Evolutionary conservation across 169 alveolate species (phyloP), one percentile per base, ranked within the genome.

Genomic region (Cryptosporidium parvum): DNA sequence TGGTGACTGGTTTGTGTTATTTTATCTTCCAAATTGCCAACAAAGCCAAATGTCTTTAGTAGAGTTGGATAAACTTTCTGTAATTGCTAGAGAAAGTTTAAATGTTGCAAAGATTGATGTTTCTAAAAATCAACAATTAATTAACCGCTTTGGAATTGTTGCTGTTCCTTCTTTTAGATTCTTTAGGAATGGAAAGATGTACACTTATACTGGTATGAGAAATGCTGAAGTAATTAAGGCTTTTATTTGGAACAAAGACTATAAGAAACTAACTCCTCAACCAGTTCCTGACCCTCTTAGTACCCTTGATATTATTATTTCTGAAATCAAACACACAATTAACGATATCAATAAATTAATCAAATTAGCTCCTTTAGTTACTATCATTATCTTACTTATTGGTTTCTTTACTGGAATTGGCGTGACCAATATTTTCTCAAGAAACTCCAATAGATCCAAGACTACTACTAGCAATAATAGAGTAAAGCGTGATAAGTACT

Each of bases 1-100:
- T 21, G 93, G 93, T 7, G 92, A 85, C 72, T 91, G 93, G 93
- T 85, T 91, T 53, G 86, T 91, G 26, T 18, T 73, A 7, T 73
- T 73, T 58, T 73, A 85, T 39, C 44, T 73, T n/a, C 86, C 86
- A 16, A 73, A 53, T 37, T 73, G 86, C 42, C 48, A 73, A 37
- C 86, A 73, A 59, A 73, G 86, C 16, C 86, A 53, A 73, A n/a
- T 59, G 48, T 65, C 86, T 58, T 23, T 73, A 29, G 37, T 37
- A 23, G 86, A 73, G 42, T 39, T 58, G 52, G 71, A 73, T 35
- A 73, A 33, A 39, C 59, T 73, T 29, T 73, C 86, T 31, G 58
- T 73, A 0, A 21, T 73, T 9, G 59, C 71, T 3, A 73, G 56
- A 58, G 72, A 73, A 58, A 73, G 71, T 42, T 37, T 73, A 33